phyloP scores from a whole-genome alignment of 208 protist genomes.

The Angomonas deanei region DNA sequence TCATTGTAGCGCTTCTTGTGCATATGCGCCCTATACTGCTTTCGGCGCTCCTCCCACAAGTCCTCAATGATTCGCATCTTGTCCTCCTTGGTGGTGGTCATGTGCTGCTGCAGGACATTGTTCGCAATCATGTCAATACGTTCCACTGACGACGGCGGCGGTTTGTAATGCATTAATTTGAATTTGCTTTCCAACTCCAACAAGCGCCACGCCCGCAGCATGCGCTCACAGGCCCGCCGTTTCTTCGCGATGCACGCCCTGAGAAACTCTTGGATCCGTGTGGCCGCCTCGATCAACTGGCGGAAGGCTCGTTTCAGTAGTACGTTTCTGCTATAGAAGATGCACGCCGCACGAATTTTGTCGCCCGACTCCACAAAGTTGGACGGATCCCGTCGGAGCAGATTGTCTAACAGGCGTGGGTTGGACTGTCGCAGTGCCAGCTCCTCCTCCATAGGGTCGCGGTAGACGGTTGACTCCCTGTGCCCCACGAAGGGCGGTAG shows the following conservation, averaged over 20 bases:
- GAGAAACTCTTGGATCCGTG: constrained; percentile 65
- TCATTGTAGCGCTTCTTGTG: constrained; percentile 19
- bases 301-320: constrained; percentile 12
- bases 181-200: constrained; percentile 61
- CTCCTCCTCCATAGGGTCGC: constrained; percentile 13
- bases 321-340: constrained; percentile 23
- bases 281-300: constrained; percentile 25
- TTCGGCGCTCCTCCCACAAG: constrained; percentile 34
- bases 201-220: constrained; percentile 51
- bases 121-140: constrained; percentile 59
- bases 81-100: constrained; percentile 66
- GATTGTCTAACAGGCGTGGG: constrained; percentile 34
- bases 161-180: constrained; percentile 51
- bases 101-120: constrained; percentile 73
- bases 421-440: constrained; percentile 22
- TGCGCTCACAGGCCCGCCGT: constrained; percentile 46
- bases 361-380: constrained; percentile 12
- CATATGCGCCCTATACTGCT: constrained; percentile 36
- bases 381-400: constrained; percentile 22
- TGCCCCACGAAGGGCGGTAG: too few species aligned
- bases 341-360: constrained; percentile 11
- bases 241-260: constrained; percentile 47
- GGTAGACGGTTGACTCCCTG: not conserved
- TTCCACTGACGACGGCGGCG: constrained; percentile 35
- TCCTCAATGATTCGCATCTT: constrained; percentile 63